Percentiles rank a stretch among this genome's conserved stretches.
Conservation (phyloP, 148 eudicot genomes). For the Mesembryanthemum crystallinum region DNA sequence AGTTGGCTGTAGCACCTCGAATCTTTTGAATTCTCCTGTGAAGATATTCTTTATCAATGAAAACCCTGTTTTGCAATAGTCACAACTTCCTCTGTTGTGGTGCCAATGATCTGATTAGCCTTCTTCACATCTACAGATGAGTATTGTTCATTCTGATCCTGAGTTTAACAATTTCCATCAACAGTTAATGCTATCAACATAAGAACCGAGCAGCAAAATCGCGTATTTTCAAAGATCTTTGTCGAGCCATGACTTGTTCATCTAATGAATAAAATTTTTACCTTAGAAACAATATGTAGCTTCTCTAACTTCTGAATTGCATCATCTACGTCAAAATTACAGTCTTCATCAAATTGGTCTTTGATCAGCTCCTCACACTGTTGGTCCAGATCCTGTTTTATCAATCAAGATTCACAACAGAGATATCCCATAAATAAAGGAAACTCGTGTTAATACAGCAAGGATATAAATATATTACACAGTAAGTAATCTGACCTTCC, state of each 20-base stretch:
- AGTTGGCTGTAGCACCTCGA: not conserved
- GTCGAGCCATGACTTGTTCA: not conserved
- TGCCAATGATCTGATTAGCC: slow-evolving; percentile 73
- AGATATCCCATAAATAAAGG: not conserved
- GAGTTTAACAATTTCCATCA: not conserved
- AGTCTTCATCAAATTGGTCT: slow-evolving; percentile 65
- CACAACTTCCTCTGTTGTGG: slow-evolving; percentile 73
- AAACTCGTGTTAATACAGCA: not conserved
- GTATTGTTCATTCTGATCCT: slow-evolving; percentile 62
- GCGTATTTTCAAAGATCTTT: slow-evolving; percentile 40
- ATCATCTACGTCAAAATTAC: slow-evolving; percentile 86
- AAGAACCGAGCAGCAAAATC: not conserved
- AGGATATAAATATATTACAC: not conserved
- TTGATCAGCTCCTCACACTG: slow-evolving; percentile 67
- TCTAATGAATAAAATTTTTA: slow-evolving; percentile 18
- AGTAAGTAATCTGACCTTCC: slow-evolving; percentile 39
- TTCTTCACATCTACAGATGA: slow-evolving; percentile 54
- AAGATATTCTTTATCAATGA: not conserved
- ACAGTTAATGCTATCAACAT: not conserved
- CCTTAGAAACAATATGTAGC: slow-evolving; percentile 69
- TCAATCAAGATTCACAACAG: not conserved
- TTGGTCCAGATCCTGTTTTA: slow-evolving; percentile 66
- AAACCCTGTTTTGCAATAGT: slow-evolving; percentile 45
- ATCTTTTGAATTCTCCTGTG: not conserved
- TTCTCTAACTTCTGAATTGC: slow-evolving; percentile 73